A percentile compares a stretch with the other conserved stretches of the same genome.
phyloP scores from a whole-genome alignment of 1,284 basidiomycete genomes.

The Cryptococcus neoformans region DNA sequence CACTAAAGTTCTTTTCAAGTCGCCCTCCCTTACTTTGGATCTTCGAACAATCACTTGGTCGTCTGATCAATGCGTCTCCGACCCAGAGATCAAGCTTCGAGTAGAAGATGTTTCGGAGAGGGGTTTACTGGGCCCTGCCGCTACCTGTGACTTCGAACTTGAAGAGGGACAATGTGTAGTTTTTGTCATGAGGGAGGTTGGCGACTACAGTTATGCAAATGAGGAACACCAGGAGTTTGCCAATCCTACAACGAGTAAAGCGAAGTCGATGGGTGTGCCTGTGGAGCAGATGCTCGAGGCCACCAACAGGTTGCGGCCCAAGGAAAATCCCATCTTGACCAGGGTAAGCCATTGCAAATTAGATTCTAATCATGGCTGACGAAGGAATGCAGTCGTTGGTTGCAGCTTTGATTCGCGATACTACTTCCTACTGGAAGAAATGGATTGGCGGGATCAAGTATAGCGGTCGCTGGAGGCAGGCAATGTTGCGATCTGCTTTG shows the following conservation, averaged over 20 bases:
- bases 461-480: conserved; percentile 88
- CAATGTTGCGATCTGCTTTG: conserved; percentile 81
- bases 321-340: conserved; percentile 63
- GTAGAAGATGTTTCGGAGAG: conserved; percentile 41
- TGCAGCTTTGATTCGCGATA: conserved; percentile 50
- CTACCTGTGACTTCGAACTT: conserved; percentile 55
- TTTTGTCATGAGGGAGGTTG: conserved; percentile 66
- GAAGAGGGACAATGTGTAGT: conserved; percentile 79
- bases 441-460: conserved; percentile 74
- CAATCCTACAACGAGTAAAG: conserved; percentile 36
- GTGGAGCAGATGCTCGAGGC: conserved; percentile 55
- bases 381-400: conserved; percentile 17
- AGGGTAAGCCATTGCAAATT: conserved; percentile 48
- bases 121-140: conserved; percentile 36
- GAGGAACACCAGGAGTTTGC: conserved; percentile 33
- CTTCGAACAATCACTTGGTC: conserved; percentile 63
- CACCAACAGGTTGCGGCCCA: conserved; percentile 55
- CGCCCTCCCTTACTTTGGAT: conserved; percentile 63
- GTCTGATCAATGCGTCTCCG: conserved; percentile 51
- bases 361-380: background rate
- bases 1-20: conserved; percentile 67
- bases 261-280: conserved; percentile 55
- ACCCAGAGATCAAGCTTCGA: conserved; percentile 59
- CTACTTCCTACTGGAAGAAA: conserved; percentile 76
- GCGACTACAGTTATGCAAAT: conserved; percentile 39